phyloP scores from a whole-genome alignment of 257 asterid genomes.

The Lithospermum erythrorhizon region DNA sequence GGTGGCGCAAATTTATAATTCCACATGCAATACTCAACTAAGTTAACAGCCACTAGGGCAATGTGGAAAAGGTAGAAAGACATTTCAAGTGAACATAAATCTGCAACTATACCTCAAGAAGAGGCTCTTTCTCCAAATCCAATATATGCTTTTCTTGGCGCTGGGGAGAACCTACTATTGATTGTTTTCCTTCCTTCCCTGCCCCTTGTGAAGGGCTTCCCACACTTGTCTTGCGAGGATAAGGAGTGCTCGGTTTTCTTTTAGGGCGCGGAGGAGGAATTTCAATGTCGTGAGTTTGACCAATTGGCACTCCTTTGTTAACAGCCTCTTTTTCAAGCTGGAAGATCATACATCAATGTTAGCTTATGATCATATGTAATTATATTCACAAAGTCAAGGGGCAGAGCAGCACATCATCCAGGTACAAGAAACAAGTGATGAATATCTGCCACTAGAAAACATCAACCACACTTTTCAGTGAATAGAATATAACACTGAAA shows the following conservation, averaged over 20 bases:
- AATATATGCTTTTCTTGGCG: slow-evolving; percentile 27
- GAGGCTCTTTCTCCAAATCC: slow-evolving; percentile 48
- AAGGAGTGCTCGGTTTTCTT: slow-evolving; percentile 87
- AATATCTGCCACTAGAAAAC: no score
- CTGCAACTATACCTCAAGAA: slow-evolving; percentile 44
- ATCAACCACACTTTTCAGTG: no score
- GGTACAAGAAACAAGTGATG: neutral
- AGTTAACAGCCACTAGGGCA: neutral
- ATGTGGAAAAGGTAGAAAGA: neutral
- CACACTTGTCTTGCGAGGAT: slow-evolving; percentile 64
- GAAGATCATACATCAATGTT: slow-evolving; percentile 17
- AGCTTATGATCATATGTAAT: neutral
- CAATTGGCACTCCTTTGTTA: slow-evolving; percentile 64
- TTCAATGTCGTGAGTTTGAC: slow-evolving; percentile 73
- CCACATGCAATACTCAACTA: neutral
- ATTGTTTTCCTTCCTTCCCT: slow-evolving; percentile 48
- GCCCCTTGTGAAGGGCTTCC: slow-evolving; percentile 41
- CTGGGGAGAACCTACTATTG: slow-evolving; percentile 27
- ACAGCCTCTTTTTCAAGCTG: slow-evolving; percentile 94
- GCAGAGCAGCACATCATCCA: neutral
- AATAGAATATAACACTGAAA: no score
- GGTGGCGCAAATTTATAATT: neutral
- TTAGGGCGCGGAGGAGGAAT: slow-evolving; percentile 99
- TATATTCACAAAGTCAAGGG: neutral
- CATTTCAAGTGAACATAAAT: neutral